Conservation (phyloP, 495 filamentous ascomycete genomes). For the Tuber umbilicatum region DNA sequence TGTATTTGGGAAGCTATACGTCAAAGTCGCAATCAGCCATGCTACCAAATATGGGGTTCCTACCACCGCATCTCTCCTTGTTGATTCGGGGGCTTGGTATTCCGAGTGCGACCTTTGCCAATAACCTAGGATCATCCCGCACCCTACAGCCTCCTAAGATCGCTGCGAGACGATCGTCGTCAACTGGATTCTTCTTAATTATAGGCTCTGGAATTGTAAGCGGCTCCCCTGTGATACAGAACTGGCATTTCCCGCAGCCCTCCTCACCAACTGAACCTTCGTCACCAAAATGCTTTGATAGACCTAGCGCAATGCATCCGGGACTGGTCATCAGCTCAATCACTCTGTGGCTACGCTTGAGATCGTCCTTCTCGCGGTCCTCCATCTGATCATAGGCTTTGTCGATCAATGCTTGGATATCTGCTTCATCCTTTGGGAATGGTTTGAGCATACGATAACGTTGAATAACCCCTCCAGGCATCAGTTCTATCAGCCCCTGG, state of each 20-base stretch:
- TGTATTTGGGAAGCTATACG: constrained; percentile 37
- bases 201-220: neutral
- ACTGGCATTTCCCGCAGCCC: constrained; percentile 52
- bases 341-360: constrained; percentile 48
- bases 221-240: constrained; percentile 46
- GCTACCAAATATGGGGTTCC: constrained; percentile 46
- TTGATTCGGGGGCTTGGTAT: constrained; percentile 51
- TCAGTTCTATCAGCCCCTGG: constrained; percentile 46
- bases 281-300: constrained; percentile 55
- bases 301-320: constrained; percentile 47
- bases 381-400: constrained; percentile 49
- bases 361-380: constrained; percentile 47
- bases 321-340: constrained; percentile 48
- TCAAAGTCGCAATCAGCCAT: constrained; percentile 50
- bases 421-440: constrained; percentile 45
- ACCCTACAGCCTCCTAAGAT: constrained; percentile 45
- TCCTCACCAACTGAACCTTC: constrained; percentile 41
- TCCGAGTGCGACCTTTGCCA: constrained; percentile 54
- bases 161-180: constrained; percentile 41
- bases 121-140: constrained; percentile 52
- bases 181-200: constrained; percentile 33
- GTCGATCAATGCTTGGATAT: constrained; percentile 44
- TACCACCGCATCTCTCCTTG: constrained; percentile 45
- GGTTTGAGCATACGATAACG: constrained; percentile 48
- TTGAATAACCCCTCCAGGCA: constrained; percentile 48